These are phyloP conservation scores for Mortierella antarctica DNA, from an alignment of 192 early-diverging fungal species.

Conservation along the genomic window DNA sequence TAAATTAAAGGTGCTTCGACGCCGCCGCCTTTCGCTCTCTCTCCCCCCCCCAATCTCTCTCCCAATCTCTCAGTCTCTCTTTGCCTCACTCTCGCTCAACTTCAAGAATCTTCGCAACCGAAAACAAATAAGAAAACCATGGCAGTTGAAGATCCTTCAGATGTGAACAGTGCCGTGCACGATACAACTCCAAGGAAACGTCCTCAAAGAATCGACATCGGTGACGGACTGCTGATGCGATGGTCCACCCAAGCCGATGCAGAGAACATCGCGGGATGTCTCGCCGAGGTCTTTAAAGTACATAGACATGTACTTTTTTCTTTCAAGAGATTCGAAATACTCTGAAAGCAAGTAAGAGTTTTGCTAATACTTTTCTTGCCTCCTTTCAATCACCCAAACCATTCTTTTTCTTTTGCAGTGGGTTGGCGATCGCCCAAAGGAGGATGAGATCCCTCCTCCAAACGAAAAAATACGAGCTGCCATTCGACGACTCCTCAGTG, in stretches of 20 bases:
- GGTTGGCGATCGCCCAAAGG: neutral
- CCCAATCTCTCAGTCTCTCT: too few species aligned
- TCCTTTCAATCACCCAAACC: too few species aligned
- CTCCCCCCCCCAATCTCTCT: neutral
- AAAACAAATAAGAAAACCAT: neutral
- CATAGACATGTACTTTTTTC: neutral
- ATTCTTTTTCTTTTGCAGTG: slow-evolving; percentile 13
- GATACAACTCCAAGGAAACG: slow-evolving; percentile 5
- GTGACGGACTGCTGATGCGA: slow-evolving; percentile 32
- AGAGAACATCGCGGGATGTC: neutral
- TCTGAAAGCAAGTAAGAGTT: neutral
- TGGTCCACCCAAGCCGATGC: slow-evolving; percentile 26
- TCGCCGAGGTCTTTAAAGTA: slow-evolving; percentile 18
- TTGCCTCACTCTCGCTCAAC: too few species aligned
- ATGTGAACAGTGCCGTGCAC: neutral
- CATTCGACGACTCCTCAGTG: slow-evolving; percentile 14
- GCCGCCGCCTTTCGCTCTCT: neutral
- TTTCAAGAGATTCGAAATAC: neutral
- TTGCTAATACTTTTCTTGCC: neutral
- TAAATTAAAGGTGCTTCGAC: neutral
- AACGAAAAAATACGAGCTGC: slow-evolving; percentile 2
- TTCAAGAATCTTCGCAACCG: neutral
- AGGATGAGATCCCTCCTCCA: slow-evolving; percentile 15
- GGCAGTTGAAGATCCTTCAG: neutral
- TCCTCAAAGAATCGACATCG: slow-evolving; percentile 31